A percentile compares a stretch with the other conserved stretches of the same genome.
These are phyloP conservation scores for Moricandia arvensis DNA, from an alignment of 345 rosid genomes.

Conservation along the genomic window DNA sequence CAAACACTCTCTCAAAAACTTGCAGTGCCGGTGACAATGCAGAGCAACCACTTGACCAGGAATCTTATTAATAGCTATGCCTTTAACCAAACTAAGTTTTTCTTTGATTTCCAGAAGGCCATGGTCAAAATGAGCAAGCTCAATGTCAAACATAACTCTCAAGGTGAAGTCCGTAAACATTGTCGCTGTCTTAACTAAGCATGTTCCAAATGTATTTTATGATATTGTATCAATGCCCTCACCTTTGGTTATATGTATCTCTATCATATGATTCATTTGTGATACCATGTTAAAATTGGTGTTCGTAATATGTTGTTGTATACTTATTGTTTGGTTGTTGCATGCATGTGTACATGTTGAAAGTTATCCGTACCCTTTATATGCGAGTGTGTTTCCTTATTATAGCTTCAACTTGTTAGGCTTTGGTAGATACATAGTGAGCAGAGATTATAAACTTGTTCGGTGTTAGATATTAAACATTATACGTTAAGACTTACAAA, in stretches of 20 bases:
- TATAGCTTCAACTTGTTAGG: not conserved
- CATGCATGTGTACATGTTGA: not conserved
- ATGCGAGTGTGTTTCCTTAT: not conserved
- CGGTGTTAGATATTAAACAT: conserved; percentile 21
- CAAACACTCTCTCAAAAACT: conserved; percentile 52
- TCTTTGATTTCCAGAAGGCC: conserved; percentile 84
- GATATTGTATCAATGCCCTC: conserved; percentile 10
- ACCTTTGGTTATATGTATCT: conserved; percentile 3
- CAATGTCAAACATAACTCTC: conserved; percentile 63
- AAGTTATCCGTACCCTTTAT: no score
- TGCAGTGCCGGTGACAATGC: conserved; percentile 74
- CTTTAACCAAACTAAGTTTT: conserved; percentile 72
- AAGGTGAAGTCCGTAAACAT: conserved; percentile 64
- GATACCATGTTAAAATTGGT: conserved; percentile 15
- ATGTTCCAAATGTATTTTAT: not conserved
- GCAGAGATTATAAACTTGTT: not conserved
- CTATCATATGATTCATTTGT: not conserved
- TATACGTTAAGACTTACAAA: conserved; percentile 28
- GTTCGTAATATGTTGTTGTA: not conserved
- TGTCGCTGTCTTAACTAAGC: conserved; percentile 61
- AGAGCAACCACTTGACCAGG: conserved; percentile 66
- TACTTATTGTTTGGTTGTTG: not conserved
- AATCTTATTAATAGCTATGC: conserved; percentile 60
- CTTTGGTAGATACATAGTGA: not conserved
- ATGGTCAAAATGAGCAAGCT: conserved; percentile 78